Percentiles rank a stretch among this genome's conserved stretches.
phyloP scores from a whole-genome alignment of 1,284 basidiomycete species.

The Fomitopsis schrenkii region DNA sequence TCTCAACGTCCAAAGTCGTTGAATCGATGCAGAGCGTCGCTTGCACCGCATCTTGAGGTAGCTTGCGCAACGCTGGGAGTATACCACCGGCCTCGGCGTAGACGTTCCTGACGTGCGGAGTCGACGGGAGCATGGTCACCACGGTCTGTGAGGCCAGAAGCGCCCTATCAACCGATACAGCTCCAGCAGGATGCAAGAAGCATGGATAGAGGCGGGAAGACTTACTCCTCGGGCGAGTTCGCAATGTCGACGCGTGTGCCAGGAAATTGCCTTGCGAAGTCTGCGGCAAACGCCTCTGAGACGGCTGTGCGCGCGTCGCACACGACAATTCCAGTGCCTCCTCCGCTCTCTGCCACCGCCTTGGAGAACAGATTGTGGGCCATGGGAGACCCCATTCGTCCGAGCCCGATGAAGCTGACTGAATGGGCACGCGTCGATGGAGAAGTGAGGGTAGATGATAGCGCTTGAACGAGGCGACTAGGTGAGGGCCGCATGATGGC shows the following conservation, averaged over 20 bases:
- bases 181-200: background rate
- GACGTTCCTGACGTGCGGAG: conserved; percentile 74
- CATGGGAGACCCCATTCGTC: conserved; percentile 83
- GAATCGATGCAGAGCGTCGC: conserved; percentile 80
- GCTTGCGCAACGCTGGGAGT: conserved; percentile 47
- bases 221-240: conserved; percentile 65
- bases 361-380: conserved; percentile 79
- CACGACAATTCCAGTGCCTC: conserved; percentile 57
- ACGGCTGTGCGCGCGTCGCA: conserved; percentile 72
- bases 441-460: conserved; percentile 15
- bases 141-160: conserved; percentile 60
- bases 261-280: conserved; percentile 54
- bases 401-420: conserved; percentile 77
- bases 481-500: conserved; percentile 20
- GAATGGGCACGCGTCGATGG: conserved; percentile 39
- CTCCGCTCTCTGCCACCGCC: conserved; percentile 41
- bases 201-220: conserved; percentile 14
- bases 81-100: conserved; percentile 59
- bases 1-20: conserved; percentile 79
- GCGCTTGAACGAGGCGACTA: conserved; percentile 17
- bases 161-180: conserved; percentile 39
- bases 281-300: conserved; percentile 50
- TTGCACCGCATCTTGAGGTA: conserved; percentile 36
- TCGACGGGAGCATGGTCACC: conserved; percentile 86
- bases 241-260: conserved; percentile 53